These are phyloP conservation scores for Leucogyrophana mollusca DNA, from an alignment of 768 basidiomycete genomes.

Conservation along the genomic window DNA sequence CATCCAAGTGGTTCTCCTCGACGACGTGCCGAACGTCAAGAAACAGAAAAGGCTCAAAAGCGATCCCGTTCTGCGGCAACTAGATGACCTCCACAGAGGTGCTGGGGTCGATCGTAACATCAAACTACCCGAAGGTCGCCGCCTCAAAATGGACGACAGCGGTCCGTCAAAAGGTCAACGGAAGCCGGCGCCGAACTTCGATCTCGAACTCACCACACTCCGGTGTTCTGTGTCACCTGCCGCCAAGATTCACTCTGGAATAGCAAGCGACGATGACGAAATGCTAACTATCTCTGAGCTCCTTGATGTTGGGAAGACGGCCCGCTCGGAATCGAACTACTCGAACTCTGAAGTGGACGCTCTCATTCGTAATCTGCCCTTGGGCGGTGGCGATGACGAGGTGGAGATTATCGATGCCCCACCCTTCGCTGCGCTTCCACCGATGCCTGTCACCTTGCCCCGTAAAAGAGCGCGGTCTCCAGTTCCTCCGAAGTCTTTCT, in stretches of 20 bases:
- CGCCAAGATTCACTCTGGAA: conserved; percentile 22
- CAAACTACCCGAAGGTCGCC: conserved; percentile 37
- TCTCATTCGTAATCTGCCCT: conserved; percentile 38
- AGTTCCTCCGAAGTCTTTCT: background rate
- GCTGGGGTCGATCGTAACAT: conserved; percentile 40
- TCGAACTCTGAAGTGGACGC: conserved; percentile 44
- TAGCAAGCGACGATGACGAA: conserved; percentile 41
- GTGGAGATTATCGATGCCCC: conserved; percentile 5
- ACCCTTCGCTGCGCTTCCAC: too few relatives aligned
- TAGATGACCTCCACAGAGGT: conserved; percentile 43
- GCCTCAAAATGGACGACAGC: conserved; percentile 40
- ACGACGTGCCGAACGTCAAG: conserved; percentile 10
- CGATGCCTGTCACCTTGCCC: too few relatives aligned
- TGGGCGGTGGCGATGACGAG: conserved; percentile 16
- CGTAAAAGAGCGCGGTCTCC: background rate
- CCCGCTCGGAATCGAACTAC: conserved; percentile 35
- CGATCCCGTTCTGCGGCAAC: conserved; percentile 34
- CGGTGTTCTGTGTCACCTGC: conserved; percentile 21
- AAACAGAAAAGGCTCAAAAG: conserved; percentile 21
- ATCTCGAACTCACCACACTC: conserved; percentile 44
- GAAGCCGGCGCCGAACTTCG: conserved; percentile 41
- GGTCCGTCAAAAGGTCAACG: background rate
- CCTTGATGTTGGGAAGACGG: conserved; percentile 29
- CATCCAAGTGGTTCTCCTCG: background rate
- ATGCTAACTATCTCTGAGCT: conserved; percentile 30